A percentile compares a stretch with the other conserved stretches of the same genome.
Evolutionary conservation across 2,329 filamentous ascomycete species (phyloP).

Genomic region (Davidsoniella neocaledoniae): DNA sequence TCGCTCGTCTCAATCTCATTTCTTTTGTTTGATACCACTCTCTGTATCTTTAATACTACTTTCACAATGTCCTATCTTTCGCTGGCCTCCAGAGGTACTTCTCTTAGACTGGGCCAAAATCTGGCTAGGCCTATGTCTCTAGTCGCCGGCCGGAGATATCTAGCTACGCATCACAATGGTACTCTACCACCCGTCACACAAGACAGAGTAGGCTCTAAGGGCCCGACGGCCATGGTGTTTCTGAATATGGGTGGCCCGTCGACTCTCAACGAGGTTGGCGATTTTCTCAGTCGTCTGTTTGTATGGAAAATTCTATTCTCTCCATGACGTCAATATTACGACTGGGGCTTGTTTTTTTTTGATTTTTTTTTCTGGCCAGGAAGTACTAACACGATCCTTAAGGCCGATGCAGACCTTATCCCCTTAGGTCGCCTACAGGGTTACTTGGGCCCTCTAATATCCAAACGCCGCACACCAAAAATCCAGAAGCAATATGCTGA

Average conservation of each 20-base stretch:
- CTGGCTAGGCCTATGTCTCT: constrained; percentile 18
- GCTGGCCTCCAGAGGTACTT: constrained; percentile 20
- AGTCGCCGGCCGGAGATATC: constrained; percentile 15
- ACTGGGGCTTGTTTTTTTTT: not conserved
- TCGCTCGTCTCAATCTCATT: not conserved
- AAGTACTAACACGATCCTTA: not conserved
- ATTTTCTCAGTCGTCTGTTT: constrained; percentile 82
- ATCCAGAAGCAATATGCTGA: constrained; percentile 90
- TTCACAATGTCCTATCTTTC: too few relatives aligned
- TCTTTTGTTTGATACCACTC: not conserved
- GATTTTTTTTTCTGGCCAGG: not conserved
- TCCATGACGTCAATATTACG: constrained; percentile 11
- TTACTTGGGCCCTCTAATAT: constrained; percentile 80
- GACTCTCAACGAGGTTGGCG: constrained; percentile 71
- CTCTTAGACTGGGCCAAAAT: constrained; percentile 14
- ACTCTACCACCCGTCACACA: constrained; percentile 56
- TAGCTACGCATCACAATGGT: constrained; percentile 25
- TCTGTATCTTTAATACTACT: too few relatives aligned
- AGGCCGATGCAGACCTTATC: constrained; percentile 89
- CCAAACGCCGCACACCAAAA: constrained; percentile 77
- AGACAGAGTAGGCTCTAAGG: constrained; percentile 50
- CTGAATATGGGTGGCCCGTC: constrained; percentile 97
- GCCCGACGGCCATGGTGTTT: constrained; percentile 94
- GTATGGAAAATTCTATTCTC: constrained; percentile 34
- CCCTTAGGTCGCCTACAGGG: constrained; percentile 83